Evolutionary conservation across 2,329 filamentous ascomycete species (phyloP).

Genomic region (Colletotrichum higginsianum): DNA sequence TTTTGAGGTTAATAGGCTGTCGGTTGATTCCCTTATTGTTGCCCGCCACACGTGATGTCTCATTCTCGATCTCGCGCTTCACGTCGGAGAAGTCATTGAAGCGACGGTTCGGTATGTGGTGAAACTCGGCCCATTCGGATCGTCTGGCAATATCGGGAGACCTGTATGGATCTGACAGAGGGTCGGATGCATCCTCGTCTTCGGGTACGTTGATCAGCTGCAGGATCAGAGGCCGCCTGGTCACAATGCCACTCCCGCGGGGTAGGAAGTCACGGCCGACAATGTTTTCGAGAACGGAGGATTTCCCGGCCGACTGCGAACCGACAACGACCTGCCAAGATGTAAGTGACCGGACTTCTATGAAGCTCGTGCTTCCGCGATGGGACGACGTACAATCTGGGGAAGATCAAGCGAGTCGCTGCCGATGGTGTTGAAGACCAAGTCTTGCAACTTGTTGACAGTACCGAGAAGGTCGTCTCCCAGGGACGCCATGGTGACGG

Average conservation of each 20-base stretch:
- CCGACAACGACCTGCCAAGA: constrained; percentile 90
- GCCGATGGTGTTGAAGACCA: constrained; percentile 99
- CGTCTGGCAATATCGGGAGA: constrained; percentile 79
- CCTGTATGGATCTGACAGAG: constrained; percentile 79
- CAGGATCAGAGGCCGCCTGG: constrained; percentile 91
- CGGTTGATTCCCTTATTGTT: constrained; percentile 99
- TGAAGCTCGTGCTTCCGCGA: neutral
- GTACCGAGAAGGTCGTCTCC: constrained; percentile 95
- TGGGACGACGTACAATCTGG: constrained; percentile 84
- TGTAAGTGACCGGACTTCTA: constrained; percentile 12
- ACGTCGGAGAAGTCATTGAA: constrained; percentile 95
- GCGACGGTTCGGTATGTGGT: constrained; percentile 90
- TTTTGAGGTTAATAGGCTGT: constrained; percentile 97
- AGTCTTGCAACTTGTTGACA: constrained; percentile 98
- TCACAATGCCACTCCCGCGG: constrained; percentile 96
- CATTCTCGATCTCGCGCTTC: constrained; percentile 96
- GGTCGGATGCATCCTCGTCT: constrained; percentile 77
- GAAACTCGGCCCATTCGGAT: constrained; percentile 92
- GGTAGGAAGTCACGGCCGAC: constrained; percentile 98
- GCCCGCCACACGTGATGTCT: constrained; percentile 91
- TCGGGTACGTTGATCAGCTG: constrained; percentile 95
- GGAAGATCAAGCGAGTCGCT: constrained; percentile 98
- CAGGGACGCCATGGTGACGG: constrained; percentile 84
- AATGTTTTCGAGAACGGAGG: constrained; percentile 98
- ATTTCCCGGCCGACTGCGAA: constrained; percentile 98